Percentiles rank a stretch among this genome's conserved stretches.
These are phyloP conservation scores for Dothidotthia symphoricarpi DNA, from an alignment of 2,329 filamentous ascomycete genomes.

Conservation along the genomic window DNA sequence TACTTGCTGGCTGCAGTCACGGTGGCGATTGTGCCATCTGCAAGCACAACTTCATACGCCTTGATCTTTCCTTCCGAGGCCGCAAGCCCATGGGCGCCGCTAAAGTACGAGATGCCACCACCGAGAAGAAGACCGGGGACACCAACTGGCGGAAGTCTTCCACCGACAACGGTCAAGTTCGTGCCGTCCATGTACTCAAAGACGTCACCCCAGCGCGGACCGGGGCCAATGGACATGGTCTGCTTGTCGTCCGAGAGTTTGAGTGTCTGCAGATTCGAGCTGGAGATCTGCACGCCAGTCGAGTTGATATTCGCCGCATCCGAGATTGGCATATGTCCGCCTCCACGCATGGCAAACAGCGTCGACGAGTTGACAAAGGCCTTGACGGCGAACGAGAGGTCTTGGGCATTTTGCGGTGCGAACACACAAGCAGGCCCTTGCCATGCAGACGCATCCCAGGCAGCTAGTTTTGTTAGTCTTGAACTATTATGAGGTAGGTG, in stretches of 20 bases:
- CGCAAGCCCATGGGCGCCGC: slow-evolving; percentile 10
- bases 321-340: slow-evolving; percentile 26
- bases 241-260: slow-evolving; percentile 22
- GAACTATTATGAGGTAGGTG: neutral
- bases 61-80: slow-evolving; percentile 14
- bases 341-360: slow-evolving; percentile 22
- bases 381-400: slow-evolving; percentile 18
- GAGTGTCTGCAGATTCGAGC: slow-evolving; percentile 21
- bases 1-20: slow-evolving; percentile 18
- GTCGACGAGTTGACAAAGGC: slow-evolving; percentile 11
- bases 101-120: slow-evolving; percentile 19
- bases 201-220: slow-evolving; percentile 31
- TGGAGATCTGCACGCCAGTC: slow-evolving; percentile 19
- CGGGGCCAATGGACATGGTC: slow-evolving; percentile 28
- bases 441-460: slow-evolving; percentile 12
- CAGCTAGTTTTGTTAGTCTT: slow-evolving; percentile 5
- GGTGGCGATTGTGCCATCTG: slow-evolving; percentile 22
- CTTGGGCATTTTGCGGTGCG: slow-evolving; percentile 11
- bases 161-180: slow-evolving; percentile 24
- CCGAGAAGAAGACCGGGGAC: slow-evolving; percentile 31
- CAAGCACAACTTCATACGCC: slow-evolving; percentile 19
- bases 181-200: slow-evolving; percentile 22
- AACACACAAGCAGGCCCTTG: slow-evolving; percentile 19
- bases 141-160: slow-evolving; percentile 27
- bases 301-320: slow-evolving; percentile 20